Evolutionary conservation across 2,329 filamentous ascomycete species (phyloP).

Genomic region (Arthrobotrys megalospora): DNA sequence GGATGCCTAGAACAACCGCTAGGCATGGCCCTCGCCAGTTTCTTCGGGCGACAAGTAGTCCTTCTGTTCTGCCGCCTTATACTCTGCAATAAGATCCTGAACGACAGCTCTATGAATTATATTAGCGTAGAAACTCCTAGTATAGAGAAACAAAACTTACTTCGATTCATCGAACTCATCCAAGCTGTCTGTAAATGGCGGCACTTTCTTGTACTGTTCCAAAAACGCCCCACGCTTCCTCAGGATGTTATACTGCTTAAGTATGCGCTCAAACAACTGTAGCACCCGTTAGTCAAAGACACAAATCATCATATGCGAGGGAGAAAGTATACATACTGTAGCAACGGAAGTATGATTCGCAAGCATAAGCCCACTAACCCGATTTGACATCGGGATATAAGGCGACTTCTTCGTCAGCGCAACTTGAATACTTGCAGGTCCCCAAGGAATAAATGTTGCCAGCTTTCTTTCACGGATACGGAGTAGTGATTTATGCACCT

Average conservation of each 20-base stretch:
- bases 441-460: constrained; percentile 98
- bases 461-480: constrained; percentile 94
- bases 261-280: constrained; percentile 90
- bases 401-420: constrained; percentile 96
- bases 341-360: constrained; percentile 98
- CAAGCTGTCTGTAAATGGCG: constrained; percentile 90
- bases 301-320: constrained; percentile 36
- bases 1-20: constrained; percentile 10
- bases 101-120: constrained; percentile 74
- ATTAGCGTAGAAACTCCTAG: not conserved
- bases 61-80: constrained; percentile 92
- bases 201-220: constrained; percentile 95
- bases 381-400: constrained; percentile 92
- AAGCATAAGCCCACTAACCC: constrained; percentile 96
- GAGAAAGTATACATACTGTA: constrained; percentile 73
- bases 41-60: constrained; percentile 84
- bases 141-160: constrained; percentile 22
- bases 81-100: constrained; percentile 90
- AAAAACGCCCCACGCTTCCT: constrained; percentile 97
- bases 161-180: constrained; percentile 96
- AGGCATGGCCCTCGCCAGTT: constrained; percentile 36
- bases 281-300: not conserved
- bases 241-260: constrained; percentile 92
- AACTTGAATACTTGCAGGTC: constrained; percentile 96
- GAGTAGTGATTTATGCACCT: constrained; percentile 94